Evolutionary conservation across 768 basidiomycete species (phyloP), one percentile per base, ranked within the genome.

Genomic region (Pulveroboletus sp.): DNA sequence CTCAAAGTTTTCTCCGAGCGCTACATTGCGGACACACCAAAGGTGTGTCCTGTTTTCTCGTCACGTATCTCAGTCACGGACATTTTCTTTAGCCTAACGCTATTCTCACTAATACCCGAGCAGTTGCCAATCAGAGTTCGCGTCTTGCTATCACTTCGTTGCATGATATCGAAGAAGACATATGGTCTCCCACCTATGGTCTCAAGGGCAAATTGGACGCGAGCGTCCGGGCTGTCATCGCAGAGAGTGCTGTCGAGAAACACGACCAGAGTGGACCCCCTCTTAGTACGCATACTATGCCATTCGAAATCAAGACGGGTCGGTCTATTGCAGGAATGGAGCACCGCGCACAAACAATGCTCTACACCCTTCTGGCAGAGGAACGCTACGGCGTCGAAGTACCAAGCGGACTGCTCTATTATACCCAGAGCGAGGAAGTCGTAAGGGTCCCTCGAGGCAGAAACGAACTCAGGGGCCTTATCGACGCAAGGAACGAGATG

Each of bases 241-340:
- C 76, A 7, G 82, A 84, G 44, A 67, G 66, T 23, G 72, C 61
- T 50, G 32, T 51, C 13, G 63, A 64, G 31, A 55, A 56, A 10
- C 3, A 39, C 16, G 21, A 19, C 45, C 59, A 61, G 16, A 48
- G 47, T 33, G 25, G 60, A 54, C 61, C 48, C 35, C 44, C 59
- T n/a, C 50, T 62, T 32, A 58, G 51, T 19, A 46, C 55, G 45
- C 48, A 69, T 58, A 53, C 62, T 40, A 75, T 86, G 57, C 95
- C 95, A 1, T 83, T 99, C 45, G 97, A 99, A 67, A 91, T 99
- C 70, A 99, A 99, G 70, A 99, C 97, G 0, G 97, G 97, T 2
- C 78, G 87, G 25, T 71, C 85, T 0, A 72, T 79, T 8, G 85
- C 82, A 1, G 78, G 80, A 2, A 84, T 94, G 81, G 93, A 95